Percentiles rank a stretch among this genome's conserved stretches.
These are phyloP conservation scores for Globisporangium solare DNA, from an alignment of 352 stramenopile genomes.

Conservation along the genomic window DNA sequence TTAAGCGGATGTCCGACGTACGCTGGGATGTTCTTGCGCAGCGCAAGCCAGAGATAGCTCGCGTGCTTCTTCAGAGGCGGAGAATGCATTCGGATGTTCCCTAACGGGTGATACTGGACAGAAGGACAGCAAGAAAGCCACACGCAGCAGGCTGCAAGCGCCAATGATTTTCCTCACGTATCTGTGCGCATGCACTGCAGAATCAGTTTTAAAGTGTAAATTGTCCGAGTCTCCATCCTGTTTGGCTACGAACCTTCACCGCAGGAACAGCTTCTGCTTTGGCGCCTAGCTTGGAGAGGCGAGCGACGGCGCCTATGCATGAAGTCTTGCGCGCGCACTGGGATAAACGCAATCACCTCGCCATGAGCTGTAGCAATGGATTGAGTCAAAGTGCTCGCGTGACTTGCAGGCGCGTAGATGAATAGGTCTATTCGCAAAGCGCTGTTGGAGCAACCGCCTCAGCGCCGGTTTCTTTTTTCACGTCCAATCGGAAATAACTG, in stretches of 20 bases:
- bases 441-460: neutral
- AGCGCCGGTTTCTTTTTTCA: neutral
- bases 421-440: no score
- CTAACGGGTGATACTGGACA: neutral
- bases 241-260: no score
- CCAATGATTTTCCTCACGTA: no score
- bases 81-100: neutral
- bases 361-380: neutral
- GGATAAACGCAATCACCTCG: neutral
- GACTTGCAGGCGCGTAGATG: no score
- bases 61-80: slow-evolving; percentile 21
- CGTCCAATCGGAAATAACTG: neutral
- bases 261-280: no score
- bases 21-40: slow-evolving; percentile 50
- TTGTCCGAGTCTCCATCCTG: no score
- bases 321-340: neutral
- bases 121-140: neutral
- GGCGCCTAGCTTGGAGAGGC: no score
- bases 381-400: no score
- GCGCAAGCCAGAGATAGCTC: slow-evolving; percentile 38
- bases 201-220: no score
- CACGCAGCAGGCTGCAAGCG: no score
- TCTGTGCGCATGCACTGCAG: no score
- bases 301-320: neutral
- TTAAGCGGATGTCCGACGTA: slow-evolving; percentile 30